These are phyloP conservation scores for Anisogramma anomala DNA, from an alignment of 2,329 filamentous ascomycete species.

Conservation along the genomic window DNA sequence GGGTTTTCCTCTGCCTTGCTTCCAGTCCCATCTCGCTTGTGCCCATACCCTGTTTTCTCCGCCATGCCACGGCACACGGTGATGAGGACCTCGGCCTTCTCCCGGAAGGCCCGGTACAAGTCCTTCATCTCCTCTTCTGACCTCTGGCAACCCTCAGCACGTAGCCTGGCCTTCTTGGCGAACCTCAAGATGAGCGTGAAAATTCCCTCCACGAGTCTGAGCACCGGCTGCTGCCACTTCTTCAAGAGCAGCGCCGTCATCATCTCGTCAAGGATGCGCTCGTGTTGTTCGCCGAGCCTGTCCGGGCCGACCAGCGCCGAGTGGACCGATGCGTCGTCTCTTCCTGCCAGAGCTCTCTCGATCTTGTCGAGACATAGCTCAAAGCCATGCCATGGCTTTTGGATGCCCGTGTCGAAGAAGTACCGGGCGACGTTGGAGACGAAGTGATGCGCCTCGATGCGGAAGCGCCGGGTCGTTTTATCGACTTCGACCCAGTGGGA, in stretches of 20 bases:
- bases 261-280: conserved; percentile 62
- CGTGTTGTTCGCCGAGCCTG: conserved; percentile 56
- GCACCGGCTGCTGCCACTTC: conserved; percentile 61
- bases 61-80: conserved; percentile 57
- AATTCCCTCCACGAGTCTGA: conserved; percentile 64
- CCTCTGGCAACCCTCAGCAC: conserved; percentile 26
- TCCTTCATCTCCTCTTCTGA: conserved; percentile 23
- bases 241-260: conserved; percentile 62
- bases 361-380: conserved; percentile 52
- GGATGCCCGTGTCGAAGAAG: conserved; percentile 68
- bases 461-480: conserved; percentile 46
- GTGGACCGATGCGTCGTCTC: conserved; percentile 18
- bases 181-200: conserved; percentile 64
- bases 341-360: conserved; percentile 30
- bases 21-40: conserved; percentile 18
- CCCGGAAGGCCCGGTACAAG: conserved; percentile 55
- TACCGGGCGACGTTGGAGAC: conserved; percentile 62
- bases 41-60: conserved; percentile 46
- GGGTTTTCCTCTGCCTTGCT: conserved; percentile 40
- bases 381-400: conserved; percentile 61
- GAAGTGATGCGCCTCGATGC: conserved; percentile 70
- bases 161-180: conserved; percentile 38
- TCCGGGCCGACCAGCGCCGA: conserved; percentile 43
- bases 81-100: conserved; percentile 64
- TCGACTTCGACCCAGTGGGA: conserved; percentile 19